Conservation (phyloP, 352 stramenopile species). For the Phytophthora pinifolia region DNA sequence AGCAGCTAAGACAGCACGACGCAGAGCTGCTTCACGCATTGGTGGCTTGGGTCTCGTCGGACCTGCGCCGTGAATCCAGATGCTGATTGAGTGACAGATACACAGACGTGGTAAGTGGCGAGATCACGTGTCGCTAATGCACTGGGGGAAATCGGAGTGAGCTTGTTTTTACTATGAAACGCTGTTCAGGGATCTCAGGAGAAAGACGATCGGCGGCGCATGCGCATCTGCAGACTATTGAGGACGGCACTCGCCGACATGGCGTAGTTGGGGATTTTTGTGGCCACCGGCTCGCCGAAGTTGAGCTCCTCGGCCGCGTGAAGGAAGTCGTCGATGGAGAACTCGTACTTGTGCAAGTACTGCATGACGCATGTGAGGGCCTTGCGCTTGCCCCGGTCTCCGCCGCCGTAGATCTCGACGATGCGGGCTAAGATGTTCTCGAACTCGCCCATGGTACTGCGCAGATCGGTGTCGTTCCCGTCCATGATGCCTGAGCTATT, state of each 20-base stretch:
- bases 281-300: conserved; percentile 7
- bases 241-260: conserved; percentile 27
- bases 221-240: conserved; percentile 58
- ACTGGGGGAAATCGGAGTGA: no score
- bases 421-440: conserved; percentile 55
- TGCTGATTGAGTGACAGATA: conserved; percentile 1
- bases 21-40: conserved; percentile 49
- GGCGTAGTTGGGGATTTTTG: conserved; percentile 14
- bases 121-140: no score
- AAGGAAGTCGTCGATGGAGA: conserved; percentile 75
- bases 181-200: conserved; percentile 15
- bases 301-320: conserved; percentile 58
- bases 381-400: conserved; percentile 72
- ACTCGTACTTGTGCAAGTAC: conserved; percentile 82
- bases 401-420: conserved; percentile 67
- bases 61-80: conserved; percentile 32
- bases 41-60: conserved; percentile 50
- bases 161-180: no score
- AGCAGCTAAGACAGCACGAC: conserved; percentile 49
- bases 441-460: conserved; percentile 53
- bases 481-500: background rate
- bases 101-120: no score
- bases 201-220: conserved; percentile 58
- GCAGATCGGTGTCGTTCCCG: conserved; percentile 37
- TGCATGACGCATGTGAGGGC: conserved; percentile 72